Evolutionary conservation across 306 rosid genomes (phyloP), one percentile per base, ranked within the genome.

Genomic region (Alnus glutinosa): DNA sequence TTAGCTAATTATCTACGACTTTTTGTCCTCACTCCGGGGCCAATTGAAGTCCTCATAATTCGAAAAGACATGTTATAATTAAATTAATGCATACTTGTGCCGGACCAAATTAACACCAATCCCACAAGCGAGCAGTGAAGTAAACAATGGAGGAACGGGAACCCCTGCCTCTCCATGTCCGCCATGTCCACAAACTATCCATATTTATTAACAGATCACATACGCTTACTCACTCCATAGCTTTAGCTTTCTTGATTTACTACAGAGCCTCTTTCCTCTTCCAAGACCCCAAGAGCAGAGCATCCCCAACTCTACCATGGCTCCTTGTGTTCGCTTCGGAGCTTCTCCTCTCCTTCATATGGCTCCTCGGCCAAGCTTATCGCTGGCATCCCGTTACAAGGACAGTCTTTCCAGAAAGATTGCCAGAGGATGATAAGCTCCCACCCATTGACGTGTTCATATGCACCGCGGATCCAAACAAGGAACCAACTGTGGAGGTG

Each of bases 401-500:
- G 16, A 74, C 86, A 1, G 90, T 86, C 30, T 90, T 88, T 23
- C 91, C 88, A 0, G 89, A 90, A 52, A 85, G 92, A 46, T 30
- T 93, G 70, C 90, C 95, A 0, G 77, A 71, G 3, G 85, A 93
- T 55, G 80, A 75, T 23, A 86, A 86, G 71, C 87, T 93, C 66
- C 98, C 93, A 0, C 73, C 78, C 0, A 73, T 93, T 19, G 92
- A 93, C 57, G 91, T 93, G 44, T 88, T 93, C 78, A 78, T 91
- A 78, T 92, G 93, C 83, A 93, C 93, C 2, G 83, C 91, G 30
- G 97, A 93, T 76, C 90, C 90, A 18, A 75, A 75, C 8, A 92
- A 74, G 76, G 98, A 94, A 73, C 98, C 98, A 4, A 79, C 90
- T 61, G n/a, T 83, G 32, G 89, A 66, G 18, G 97, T 92, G 16